Conservation (phyloP, 257 asterid species). For the Voacanga thouarsii region DNA sequence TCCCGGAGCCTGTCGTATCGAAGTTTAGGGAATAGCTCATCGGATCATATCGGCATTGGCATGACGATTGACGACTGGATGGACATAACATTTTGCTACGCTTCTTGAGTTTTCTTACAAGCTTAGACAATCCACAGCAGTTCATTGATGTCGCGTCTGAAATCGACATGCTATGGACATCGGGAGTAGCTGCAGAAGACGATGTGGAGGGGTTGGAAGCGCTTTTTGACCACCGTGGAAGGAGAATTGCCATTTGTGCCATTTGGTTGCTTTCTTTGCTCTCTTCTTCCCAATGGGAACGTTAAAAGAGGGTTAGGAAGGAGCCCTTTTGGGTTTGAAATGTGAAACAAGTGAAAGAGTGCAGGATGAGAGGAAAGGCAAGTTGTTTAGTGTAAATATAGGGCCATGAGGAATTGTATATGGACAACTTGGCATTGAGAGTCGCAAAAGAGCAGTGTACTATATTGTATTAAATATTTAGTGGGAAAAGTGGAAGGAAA, state of each 20-base stretch:
- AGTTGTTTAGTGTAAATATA: neutral
- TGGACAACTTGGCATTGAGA: neutral
- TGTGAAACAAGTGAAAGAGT: neutral
- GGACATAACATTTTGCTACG: slow-evolving; percentile 42
- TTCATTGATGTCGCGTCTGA: neutral
- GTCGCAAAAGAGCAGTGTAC: neutral
- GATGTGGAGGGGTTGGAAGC: neutral
- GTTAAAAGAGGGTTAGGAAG: neutral
- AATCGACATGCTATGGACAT: neutral
- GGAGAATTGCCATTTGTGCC: slow-evolving; percentile 13
- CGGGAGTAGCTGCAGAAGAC: neutral
- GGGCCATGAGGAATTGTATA: neutral
- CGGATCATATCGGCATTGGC: slow-evolving; percentile 69
- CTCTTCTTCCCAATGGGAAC: neutral
- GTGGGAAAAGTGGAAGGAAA: neutral
- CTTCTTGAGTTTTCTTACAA: slow-evolving; percentile 54
- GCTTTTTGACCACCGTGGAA: neutral
- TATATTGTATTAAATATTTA: too few species aligned
- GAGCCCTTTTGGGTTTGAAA: neutral
- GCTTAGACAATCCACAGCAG: slow-evolving; percentile 52
- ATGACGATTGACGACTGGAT: slow-evolving; percentile 41
- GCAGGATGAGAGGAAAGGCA: neutral
- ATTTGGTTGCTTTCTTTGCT: neutral
- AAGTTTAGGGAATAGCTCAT: slow-evolving; percentile 72
- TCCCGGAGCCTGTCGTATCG: slow-evolving; percentile 44